Evolutionary conservation across 495 filamentous ascomycete genomes (phyloP), one percentile per base, ranked within the genome.

Genomic region (Hypoxylon crocopeplum): DNA sequence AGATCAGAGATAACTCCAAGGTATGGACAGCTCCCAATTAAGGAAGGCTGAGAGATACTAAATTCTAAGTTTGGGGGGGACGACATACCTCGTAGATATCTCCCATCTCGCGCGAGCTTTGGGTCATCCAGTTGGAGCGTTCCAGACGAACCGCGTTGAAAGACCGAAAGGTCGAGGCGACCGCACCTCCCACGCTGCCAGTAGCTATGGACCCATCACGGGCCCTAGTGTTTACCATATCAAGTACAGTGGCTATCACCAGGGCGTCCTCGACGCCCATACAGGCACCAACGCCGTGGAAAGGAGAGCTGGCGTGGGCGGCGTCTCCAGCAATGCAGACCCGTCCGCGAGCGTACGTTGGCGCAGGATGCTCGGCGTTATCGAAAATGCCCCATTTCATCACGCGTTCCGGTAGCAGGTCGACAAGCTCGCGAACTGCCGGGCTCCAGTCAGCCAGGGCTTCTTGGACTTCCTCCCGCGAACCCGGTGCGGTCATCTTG

Each of bases 361-460:
- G 64, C 0, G 67, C 55, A 2, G 75, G 75, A 40, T 75, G 27
- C 20, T 77, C 60, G 7, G 22, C 32, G 25, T 59, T 45, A 24
- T 79, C 77, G 44, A 75, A 79, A 11, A 78, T 56, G 0, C 59
- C 75, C 73, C 74, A 79, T 41, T 72, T 71, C 32, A 12, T 36
- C 13, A 71, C 15, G 17, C 53, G 50, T 27, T 77, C 71, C 8
- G 70, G 70, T 6, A 70, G 42, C 5, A 57, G 32, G 8, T 51
- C 32, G 8, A 68, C 34, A 2, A 77, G 20, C 6, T 54, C 48
- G 10, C 42, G 47, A 1, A 73, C 29, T 0, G 34, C 21, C 15
- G 71, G 60, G 19, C 61, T 15, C 60, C 45, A 52, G 47, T 27
- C 48, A 3, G 20, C 21, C 15, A 68, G 36, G 1, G 22, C 39